phyloP scores from a whole-genome alignment of 2,329 filamentous ascomycete genomes.

The Pseudogymnoascus destructans region DNA sequence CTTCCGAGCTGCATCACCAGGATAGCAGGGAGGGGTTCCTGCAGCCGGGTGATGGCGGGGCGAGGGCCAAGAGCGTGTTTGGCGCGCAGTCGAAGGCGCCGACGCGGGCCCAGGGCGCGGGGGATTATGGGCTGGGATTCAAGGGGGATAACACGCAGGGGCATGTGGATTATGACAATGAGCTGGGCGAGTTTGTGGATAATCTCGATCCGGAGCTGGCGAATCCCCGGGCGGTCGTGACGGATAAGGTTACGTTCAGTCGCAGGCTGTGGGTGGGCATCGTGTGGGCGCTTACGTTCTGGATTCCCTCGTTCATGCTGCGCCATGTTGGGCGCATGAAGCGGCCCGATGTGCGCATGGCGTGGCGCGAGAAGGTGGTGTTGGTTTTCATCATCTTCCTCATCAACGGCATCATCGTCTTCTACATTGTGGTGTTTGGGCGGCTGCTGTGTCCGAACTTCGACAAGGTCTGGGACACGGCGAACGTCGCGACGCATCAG shows the following conservation, averaged over 20 bases:
- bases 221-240: slow-evolving; percentile 62
- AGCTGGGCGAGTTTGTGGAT: slow-evolving; percentile 51
- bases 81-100: slow-evolving; percentile 49
- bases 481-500: slow-evolving; percentile 57
- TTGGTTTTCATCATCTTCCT: slow-evolving; percentile 69
- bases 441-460: slow-evolving; percentile 77
- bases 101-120: slow-evolving; percentile 43
- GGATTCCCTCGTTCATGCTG: slow-evolving; percentile 79
- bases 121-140: slow-evolving; percentile 77
- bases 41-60: slow-evolving; percentile 15
- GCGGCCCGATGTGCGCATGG: slow-evolving; percentile 88
- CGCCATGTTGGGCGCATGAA: slow-evolving; percentile 87
- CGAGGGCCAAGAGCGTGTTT: slow-evolving; percentile 34
- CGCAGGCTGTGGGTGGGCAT: slow-evolving; percentile 69
- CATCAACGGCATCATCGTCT: slow-evolving; percentile 69
- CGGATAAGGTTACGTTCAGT: slow-evolving; percentile 46
- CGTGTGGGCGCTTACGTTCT: slow-evolving; percentile 82
- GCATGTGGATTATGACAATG: slow-evolving; percentile 60
- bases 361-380: slow-evolving; percentile 91
- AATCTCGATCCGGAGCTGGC: slow-evolving; percentile 66
- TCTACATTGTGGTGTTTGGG: slow-evolving; percentile 85
- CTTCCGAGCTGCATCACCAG: slow-evolving; percentile 47
- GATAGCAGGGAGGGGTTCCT: slow-evolving; percentile 62
- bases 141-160: slow-evolving; percentile 73
- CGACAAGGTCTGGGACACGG: slow-evolving; percentile 72